Conservation (phyloP, 202 grass and related monocot genomes). For the Bolboschoenoplectus hybrid region DNA sequence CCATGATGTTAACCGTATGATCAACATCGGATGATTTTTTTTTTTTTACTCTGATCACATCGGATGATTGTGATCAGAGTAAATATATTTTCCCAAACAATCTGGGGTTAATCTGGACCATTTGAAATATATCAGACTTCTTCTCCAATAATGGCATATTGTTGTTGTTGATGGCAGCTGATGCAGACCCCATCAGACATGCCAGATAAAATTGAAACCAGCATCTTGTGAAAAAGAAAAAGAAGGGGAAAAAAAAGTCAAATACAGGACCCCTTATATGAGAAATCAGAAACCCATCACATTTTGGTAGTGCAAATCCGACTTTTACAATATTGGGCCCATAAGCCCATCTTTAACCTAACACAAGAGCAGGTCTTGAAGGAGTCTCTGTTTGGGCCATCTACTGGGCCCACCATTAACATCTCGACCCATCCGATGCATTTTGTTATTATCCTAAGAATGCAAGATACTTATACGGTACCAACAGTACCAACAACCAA, state of each 20-base stretch:
- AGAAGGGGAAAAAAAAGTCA: background rate
- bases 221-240: background rate
- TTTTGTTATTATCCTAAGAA: background rate
- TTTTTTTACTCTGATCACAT: too few species aligned
- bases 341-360: background rate
- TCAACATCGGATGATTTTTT: background rate
- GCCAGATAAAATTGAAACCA: background rate
- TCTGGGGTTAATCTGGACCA: background rate
- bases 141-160: background rate
- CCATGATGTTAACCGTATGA: background rate
- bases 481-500: background rate
- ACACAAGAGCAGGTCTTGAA: background rate
- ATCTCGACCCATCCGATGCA: background rate
- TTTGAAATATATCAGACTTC: background rate
- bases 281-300: background rate
- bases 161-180: background rate
- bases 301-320: background rate
- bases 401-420: background rate
- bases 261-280: background rate
- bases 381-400: background rate
- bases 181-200: background rate
- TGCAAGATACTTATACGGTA: background rate
- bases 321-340: constrained; percentile 13
- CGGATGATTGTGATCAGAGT: background rate
- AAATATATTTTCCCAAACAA: background rate